A percentile compares a stretch with the other conserved stretches of the same genome.
phyloP scores from a whole-genome alignment of 2,329 filamentous ascomycete genomes.

The Hymenoscyphus repandus region DNA sequence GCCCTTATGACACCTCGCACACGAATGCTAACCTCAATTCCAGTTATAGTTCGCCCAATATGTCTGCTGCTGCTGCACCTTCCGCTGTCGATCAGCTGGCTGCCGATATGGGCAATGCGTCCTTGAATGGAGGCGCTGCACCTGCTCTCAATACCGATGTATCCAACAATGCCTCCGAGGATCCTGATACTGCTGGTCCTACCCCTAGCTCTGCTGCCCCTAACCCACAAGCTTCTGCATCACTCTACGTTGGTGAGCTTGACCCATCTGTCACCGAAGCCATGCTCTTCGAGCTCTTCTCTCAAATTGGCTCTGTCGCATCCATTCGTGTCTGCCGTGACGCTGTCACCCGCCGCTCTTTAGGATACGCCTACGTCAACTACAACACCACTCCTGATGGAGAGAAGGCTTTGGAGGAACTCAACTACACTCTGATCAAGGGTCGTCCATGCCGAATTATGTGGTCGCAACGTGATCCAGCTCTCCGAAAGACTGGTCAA shows the following conservation, averaged over 20 bases:
- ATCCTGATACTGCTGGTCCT: slow-evolving; percentile 59
- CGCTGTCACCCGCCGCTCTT: slow-evolving; percentile 94
- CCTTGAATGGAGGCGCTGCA: slow-evolving; percentile 61
- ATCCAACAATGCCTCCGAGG: slow-evolving; percentile 47
- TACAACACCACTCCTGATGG: slow-evolving; percentile 97
- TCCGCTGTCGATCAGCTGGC: slow-evolving; percentile 74
- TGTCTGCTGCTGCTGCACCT: slow-evolving; percentile 54
- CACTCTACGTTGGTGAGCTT: slow-evolving; percentile 97
- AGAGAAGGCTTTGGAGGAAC: slow-evolving; percentile 96
- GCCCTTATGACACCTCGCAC: slow-evolving; percentile 1
- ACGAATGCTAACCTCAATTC: slow-evolving; percentile 10
- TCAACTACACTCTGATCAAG: slow-evolving; percentile 99
- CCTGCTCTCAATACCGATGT: slow-evolving; percentile 73
- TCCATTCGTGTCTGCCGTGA: slow-evolving; percentile 99
- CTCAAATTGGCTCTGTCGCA: slow-evolving; percentile 95
- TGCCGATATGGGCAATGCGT: slow-evolving; percentile 68
- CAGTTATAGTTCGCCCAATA: slow-evolving; percentile 38
- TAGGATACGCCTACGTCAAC: slow-evolving; percentile 99
- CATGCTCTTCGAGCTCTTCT: slow-evolving; percentile 99
- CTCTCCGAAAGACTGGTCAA: slow-evolving; percentile 97
- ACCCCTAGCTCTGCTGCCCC: slow-evolving; percentile 67
- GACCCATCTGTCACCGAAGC: slow-evolving; percentile 97
- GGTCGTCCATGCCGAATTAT: slow-evolving; percentile 98
- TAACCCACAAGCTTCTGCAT: slow-evolving; percentile 89
- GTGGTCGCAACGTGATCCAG: slow-evolving; percentile 99